Evolutionary conservation across 2,329 filamentous ascomycete species (phyloP).

Genomic region (Elsinoe necatrix): DNA sequence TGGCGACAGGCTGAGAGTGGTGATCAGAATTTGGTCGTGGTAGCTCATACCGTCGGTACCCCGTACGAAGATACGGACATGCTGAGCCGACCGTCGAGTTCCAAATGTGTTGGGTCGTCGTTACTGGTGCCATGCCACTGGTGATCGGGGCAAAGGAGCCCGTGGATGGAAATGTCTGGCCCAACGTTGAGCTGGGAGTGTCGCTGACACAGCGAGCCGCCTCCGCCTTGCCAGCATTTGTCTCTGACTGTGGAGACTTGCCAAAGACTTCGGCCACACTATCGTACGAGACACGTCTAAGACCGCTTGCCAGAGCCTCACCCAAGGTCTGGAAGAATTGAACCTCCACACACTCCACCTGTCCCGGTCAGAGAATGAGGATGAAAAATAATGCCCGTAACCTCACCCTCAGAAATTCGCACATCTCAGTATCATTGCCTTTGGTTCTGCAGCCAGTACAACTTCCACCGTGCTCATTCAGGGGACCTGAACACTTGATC

Average conservation of each 20-base stretch:
- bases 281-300: background rate
- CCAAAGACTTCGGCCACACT: background rate
- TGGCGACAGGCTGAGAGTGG: too few relatives aligned
- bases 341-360: background rate
- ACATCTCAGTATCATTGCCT: background rate
- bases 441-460: background rate
- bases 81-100: too few relatives aligned
- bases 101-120: too few relatives aligned
- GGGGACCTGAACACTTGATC: conserved; percentile 3
- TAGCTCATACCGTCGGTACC: too few relatives aligned
- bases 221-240: background rate
- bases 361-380: background rate
- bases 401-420: background rate
- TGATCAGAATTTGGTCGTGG: too few relatives aligned
- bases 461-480: background rate
- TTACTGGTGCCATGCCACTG: background rate
- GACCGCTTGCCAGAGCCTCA: background rate
- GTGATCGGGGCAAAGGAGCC: background rate
- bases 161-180: background rate
- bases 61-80: too few relatives aligned
- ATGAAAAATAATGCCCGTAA: too few relatives aligned
- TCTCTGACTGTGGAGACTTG: background rate
- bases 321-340: background rate
- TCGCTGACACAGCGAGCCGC: background rate
- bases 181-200: background rate